Evolutionary conservation across 225 moss, liverwort and hornwort genomes (phyloP).

Genomic region (Pleurozium schreberi): DNA sequence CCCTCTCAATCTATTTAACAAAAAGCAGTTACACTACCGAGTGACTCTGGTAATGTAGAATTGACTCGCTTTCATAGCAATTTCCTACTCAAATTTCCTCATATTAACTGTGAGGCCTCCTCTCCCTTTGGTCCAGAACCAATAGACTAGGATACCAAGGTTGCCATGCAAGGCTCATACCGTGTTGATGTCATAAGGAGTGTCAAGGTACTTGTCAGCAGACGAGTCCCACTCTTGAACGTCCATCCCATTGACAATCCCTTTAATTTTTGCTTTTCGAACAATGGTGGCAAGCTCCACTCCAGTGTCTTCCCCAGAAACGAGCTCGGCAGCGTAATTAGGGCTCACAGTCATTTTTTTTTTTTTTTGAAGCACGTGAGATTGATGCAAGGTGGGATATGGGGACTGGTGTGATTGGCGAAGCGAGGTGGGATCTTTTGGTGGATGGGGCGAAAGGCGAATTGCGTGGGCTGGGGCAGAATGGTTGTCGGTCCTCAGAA

Average conservation of each 20-base stretch:
- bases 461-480: no score
- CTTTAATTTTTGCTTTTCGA: constrained; percentile 17
- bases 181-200: constrained; percentile 60
- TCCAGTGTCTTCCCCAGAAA: constrained; percentile 50
- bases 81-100: neutral
- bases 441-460: no score
- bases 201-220: constrained; percentile 63
- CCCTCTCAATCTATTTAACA: neutral
- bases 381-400: no score
- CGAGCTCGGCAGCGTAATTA: constrained; percentile 68
- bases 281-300: constrained; percentile 55
- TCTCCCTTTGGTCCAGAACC: neutral
- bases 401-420: no score
- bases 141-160: neutral
- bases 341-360: constrained; percentile 78
- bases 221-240: constrained; percentile 92
- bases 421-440: no score
- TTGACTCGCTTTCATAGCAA: neutral
- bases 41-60: neutral
- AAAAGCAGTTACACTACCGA: neutral
- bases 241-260: constrained; percentile 90
- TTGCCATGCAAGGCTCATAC: constrained; percentile 10
- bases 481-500: no score
- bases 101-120: neutral
- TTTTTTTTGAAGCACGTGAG: no score